phyloP scores from a whole-genome alignment of 2,329 filamentous ascomycete genomes.

The Gliomastix tumulicola region DNA sequence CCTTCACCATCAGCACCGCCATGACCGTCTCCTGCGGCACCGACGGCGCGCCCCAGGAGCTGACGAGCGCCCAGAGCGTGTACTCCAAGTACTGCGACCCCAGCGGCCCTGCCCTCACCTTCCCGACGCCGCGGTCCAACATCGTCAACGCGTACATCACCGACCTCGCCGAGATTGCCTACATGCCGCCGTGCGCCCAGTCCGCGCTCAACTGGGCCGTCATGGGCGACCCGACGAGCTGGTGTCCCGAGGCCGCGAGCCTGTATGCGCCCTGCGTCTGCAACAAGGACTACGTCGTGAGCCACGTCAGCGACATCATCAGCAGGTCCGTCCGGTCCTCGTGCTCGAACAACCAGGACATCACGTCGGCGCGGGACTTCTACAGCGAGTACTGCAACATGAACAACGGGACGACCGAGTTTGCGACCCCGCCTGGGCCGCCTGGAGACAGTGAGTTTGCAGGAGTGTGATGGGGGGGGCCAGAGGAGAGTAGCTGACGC shows the following conservation, averaged over 20 bases:
- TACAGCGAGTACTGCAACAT: slow-evolving; percentile 46
- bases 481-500: too few relatives aligned
- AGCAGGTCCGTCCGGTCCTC: slow-evolving; percentile 31
- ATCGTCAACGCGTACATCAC: slow-evolving; percentile 40
- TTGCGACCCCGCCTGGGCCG: slow-evolving; percentile 36
- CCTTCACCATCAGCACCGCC: slow-evolving; percentile 26
- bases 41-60: slow-evolving; percentile 27
- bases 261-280: slow-evolving; percentile 45
- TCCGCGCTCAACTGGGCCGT: slow-evolving; percentile 20
- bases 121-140: slow-evolving; percentile 31
- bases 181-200: slow-evolving; percentile 27
- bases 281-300: slow-evolving; percentile 40
- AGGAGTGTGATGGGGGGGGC: too few relatives aligned
- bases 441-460: slow-evolving; percentile 46
- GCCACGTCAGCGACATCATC: slow-evolving; percentile 32
- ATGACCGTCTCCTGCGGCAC: slow-evolving; percentile 37
- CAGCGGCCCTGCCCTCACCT: slow-evolving; percentile 21
- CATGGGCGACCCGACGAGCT: slow-evolving; percentile 8
- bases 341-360: slow-evolving; percentile 37
- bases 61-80: slow-evolving; percentile 36
- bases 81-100: slow-evolving; percentile 43
- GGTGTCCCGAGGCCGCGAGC: slow-evolving; percentile 30
- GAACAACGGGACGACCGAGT: slow-evolving; percentile 38
- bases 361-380: slow-evolving; percentile 40
- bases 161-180: slow-evolving; percentile 35